phyloP scores from a whole-genome alignment of 306 rosid genomes.

The Fagus sylvatica region DNA sequence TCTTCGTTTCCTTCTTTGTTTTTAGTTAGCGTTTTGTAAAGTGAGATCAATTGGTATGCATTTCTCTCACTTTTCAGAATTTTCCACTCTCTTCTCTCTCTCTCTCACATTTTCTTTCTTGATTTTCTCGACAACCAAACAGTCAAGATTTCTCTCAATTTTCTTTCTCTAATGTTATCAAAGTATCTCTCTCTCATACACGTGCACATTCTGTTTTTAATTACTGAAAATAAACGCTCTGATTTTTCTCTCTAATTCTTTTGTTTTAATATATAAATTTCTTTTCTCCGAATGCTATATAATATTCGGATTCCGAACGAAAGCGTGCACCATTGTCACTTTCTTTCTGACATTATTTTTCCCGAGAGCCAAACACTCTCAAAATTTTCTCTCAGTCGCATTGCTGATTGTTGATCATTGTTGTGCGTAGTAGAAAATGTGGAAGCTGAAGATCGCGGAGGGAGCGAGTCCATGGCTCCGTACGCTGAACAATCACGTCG shows the following conservation, averaged over 20 bases:
- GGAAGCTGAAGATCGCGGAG: slow-evolving; percentile 83
- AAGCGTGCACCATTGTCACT: too few relatives aligned
- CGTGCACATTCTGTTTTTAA: background rate
- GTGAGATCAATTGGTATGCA: too few relatives aligned
- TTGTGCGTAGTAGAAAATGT: slow-evolving; percentile 43
- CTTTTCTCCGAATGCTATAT: background rate
- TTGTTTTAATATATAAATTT: background rate
- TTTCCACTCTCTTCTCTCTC: background rate
- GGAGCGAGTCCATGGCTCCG: slow-evolving; percentile 78
- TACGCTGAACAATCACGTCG: slow-evolving; percentile 56
- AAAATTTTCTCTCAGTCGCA: background rate
- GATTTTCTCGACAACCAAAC: background rate
- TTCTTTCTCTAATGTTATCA: too few relatives aligned
- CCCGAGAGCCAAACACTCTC: too few relatives aligned
- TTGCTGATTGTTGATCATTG: background rate
- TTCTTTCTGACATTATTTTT: too few relatives aligned
- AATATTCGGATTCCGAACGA: too few relatives aligned
- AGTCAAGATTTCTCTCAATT: background rate
- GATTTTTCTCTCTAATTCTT: background rate
- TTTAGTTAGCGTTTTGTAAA: too few relatives aligned
- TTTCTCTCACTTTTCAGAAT: too few relatives aligned
- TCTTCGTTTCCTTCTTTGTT: too few relatives aligned
- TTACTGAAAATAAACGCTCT: background rate
- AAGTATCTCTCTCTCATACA: background rate
- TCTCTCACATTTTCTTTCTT: background rate